Base-by-base conservation (phyloP, 805 yeast genomes). In the Komagataella pastoris region DNA sequence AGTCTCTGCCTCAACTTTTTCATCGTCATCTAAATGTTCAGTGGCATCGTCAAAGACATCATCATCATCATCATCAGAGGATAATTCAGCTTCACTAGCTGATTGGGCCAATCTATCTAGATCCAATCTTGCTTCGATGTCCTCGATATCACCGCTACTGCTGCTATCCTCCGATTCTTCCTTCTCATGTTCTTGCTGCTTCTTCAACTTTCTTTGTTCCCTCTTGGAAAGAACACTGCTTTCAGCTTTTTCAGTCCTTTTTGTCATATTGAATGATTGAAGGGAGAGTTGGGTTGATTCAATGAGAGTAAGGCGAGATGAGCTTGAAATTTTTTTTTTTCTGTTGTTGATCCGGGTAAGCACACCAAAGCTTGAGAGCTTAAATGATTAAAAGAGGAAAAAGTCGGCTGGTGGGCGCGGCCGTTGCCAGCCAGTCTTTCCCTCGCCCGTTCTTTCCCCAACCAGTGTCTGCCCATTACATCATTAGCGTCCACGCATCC, bases 191-290 rank as follows among this genome's bases (percentile, higher is more conserved):
- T 67, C 63, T 54, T 64, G 59, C 55, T 63, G 64, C 64, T 79
- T 79, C 71, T 79, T 79, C 65, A 79, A 66, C 59, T 73, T 70
- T 69, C 85, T 77, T 62, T 73, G 74, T 50, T 81, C 85, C 58
- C 81, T 83, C 66, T 78, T 81, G 48, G 87, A 81, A 52, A 82
- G 69, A 17, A 73, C 68, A 21, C 65, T 61, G 56, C 80, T 74
- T 56, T 80, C 49, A 12, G 44, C 49, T 14, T 30, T 30, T 30
- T 30, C 40, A 30, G 40, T 30, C 14, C 40, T 30, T 30, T 30
- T 30, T 8, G 40, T 5, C 40, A 30, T 30, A 30, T 30, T 30
- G 40, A 30, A 30, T 8, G 40, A 30, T 30, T 30, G 14, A 30
- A 30, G 14, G 40, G 40, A 30, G 14, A 10, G 40, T 10, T 30